A percentile compares a stretch with the other conserved stretches of the same genome.
Conservation (phyloP, 371 early-diverging fungal species). For the Mortierella sp. region DNA sequence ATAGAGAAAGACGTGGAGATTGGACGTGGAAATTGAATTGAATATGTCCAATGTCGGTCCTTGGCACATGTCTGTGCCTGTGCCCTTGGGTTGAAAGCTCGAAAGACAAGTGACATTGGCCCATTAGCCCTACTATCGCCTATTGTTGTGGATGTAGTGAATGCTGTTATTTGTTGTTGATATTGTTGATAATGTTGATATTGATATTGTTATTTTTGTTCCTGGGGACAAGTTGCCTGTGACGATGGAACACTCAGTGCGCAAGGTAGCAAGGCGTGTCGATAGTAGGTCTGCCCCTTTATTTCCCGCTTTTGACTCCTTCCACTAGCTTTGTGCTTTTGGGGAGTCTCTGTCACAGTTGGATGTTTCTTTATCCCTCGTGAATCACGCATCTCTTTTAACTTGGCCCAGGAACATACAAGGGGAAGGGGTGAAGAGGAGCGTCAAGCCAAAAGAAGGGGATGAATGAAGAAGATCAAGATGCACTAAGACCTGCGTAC, state of each 20-base stretch:
- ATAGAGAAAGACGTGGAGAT: not conserved
- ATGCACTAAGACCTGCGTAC: not conserved
- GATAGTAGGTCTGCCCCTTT: conserved; percentile 7
- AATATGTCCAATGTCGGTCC: not conserved
- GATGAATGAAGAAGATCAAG: not conserved
- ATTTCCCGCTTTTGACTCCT: not conserved
- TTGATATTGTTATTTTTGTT: not conserved
- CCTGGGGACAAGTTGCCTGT: not conserved
- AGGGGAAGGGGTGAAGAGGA: not conserved
- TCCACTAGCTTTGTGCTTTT: not conserved
- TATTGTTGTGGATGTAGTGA: not conserved
- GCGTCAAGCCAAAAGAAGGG: not conserved
- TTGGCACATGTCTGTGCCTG: conserved; percentile 11
- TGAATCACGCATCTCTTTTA: conserved; percentile 4
- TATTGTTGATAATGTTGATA: too few species aligned
- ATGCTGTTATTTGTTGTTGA: too few species aligned
- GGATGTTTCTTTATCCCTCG: not conserved
- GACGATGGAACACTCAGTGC: not conserved
- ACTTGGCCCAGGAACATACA: conserved; percentile 3
- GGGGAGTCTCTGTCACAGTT: not conserved
- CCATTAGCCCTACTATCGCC: not conserved
- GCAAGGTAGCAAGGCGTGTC: not conserved
- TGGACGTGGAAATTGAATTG: conserved; percentile 2
- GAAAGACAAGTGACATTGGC: not conserved
- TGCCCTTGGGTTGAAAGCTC: not conserved